Evolutionary conservation across 73 alveolate species (phyloP).

Genomic region (Stentor coeruleus): DNA sequence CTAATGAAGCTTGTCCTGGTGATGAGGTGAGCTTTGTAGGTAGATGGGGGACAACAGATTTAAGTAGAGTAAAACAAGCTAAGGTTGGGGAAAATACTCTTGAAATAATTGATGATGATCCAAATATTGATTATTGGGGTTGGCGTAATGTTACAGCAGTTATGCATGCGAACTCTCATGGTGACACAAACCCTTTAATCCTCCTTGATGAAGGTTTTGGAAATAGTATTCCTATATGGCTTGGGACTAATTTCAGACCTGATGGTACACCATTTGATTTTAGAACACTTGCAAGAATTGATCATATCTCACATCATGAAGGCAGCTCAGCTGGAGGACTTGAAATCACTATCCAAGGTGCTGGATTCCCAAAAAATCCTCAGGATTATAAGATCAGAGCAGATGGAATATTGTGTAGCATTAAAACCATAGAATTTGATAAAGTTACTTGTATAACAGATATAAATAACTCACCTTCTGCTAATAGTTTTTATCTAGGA

Average conservation of each 20-base stretch:
- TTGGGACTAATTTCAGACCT: background rate
- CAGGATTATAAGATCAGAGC: background rate
- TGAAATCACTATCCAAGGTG: background rate
- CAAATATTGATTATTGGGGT: background rate
- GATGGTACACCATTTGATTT: background rate
- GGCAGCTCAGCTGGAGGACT: conserved; percentile 25
- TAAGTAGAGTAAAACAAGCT: background rate
- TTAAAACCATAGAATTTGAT: background rate
- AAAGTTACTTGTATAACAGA: background rate
- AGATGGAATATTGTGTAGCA: background rate
- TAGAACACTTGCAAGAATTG: conserved; percentile 17
- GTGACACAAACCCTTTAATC: background rate
- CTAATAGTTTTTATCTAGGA: background rate
- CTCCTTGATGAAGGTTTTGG: background rate
- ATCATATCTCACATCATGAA: background rate
- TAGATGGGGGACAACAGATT: conserved; percentile 18
- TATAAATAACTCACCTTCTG: background rate
- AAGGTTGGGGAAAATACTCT: background rate
- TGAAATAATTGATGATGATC: background rate
- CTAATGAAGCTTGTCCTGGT: conserved; percentile 18
- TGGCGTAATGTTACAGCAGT: background rate
- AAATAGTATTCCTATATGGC: background rate
- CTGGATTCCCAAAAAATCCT: background rate
- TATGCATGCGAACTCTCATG: background rate
- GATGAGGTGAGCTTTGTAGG: conserved; percentile 21